These are phyloP conservation scores for Alternaria solani DNA, from an alignment of 2,329 filamentous ascomycete genomes.

Conservation along the genomic window DNA sequence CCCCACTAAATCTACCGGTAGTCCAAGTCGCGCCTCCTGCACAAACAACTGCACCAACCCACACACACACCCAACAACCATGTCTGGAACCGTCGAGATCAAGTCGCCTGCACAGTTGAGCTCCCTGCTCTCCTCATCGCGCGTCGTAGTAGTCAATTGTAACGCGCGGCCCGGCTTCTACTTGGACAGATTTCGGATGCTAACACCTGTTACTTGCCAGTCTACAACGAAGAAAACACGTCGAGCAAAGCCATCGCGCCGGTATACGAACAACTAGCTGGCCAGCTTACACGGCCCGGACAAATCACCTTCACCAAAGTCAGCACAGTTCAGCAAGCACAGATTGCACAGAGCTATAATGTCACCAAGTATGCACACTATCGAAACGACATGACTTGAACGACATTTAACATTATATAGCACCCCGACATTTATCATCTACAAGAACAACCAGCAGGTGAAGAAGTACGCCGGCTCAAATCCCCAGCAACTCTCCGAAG, in stretches of 20 bases:
- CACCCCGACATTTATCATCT: constrained; percentile 91
- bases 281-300: constrained; percentile 73
- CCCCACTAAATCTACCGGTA: constrained; percentile 25
- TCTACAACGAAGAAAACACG: constrained; percentile 87
- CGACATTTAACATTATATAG: constrained; percentile 40
- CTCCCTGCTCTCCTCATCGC: constrained; percentile 73
- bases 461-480: constrained; percentile 79
- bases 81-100: constrained; percentile 57
- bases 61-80: constrained; percentile 37
- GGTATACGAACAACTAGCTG: constrained; percentile 79
- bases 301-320: constrained; percentile 86
- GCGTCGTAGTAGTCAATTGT: constrained; percentile 90
- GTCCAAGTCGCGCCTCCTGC: constrained; percentile 26
- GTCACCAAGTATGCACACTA: constrained; percentile 67
- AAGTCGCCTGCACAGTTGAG: constrained; percentile 53
- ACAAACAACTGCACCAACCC: constrained; percentile 18
- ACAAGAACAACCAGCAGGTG: constrained; percentile 71
- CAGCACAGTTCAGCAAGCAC: constrained; percentile 78
- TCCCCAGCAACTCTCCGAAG: constrained; percentile 71
- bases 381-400: constrained; percentile 18
- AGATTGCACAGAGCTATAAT: constrained; percentile 75
- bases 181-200: constrained; percentile 29
- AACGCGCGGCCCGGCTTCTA: constrained; percentile 54
- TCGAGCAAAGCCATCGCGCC: constrained; percentile 87
- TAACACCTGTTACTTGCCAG: constrained; percentile 57